phyloP scores from a whole-genome alignment of 164 flowering plant genomes.

The Euptelea pleiosperma region DNA sequence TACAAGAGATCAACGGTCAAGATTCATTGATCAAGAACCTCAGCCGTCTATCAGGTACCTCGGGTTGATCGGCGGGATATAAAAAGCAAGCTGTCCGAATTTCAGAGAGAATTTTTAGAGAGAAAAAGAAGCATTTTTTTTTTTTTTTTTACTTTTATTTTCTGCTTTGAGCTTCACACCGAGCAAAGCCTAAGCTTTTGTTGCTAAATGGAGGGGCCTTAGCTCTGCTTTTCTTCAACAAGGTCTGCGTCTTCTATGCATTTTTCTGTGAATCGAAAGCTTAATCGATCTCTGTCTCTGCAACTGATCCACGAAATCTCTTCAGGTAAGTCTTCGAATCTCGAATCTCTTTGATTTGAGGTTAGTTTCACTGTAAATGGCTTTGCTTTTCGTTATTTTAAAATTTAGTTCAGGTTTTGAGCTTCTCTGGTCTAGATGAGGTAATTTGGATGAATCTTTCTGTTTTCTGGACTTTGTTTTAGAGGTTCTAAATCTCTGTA shows the following conservation, averaged over 20 bases:
- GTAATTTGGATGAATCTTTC: too few relatives aligned
- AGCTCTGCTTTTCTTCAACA: constrained; percentile 11
- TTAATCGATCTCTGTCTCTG: constrained; percentile 2
- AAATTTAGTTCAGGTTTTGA: too few relatives aligned
- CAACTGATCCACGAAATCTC: constrained; percentile 4
- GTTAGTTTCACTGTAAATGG: not conserved
- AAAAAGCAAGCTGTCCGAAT: not conserved
- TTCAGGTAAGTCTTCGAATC: not conserved
- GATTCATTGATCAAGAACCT: not conserved
- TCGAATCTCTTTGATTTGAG: not conserved
- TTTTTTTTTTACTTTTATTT: not conserved
- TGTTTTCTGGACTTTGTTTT: too few relatives aligned
- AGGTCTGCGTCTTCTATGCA: not conserved
- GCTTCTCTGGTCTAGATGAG: too few relatives aligned
- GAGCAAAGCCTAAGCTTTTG: constrained; percentile 28
- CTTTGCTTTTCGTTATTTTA: not conserved
- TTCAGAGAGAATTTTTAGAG: not conserved
- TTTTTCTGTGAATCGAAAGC: not conserved
- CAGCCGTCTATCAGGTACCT: constrained; percentile 12
- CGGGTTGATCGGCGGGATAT: constrained; percentile 15
- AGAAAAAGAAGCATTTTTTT: not conserved
- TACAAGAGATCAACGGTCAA: constrained; percentile 18
- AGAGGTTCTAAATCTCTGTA: too few relatives aligned
- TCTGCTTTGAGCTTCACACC: constrained; percentile 35
- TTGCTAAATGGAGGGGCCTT: constrained; percentile 63